Evolutionary conservation across 169 alveolate genomes (phyloP).

Genomic region (Ichthyophthirius multifiliis): DNA sequence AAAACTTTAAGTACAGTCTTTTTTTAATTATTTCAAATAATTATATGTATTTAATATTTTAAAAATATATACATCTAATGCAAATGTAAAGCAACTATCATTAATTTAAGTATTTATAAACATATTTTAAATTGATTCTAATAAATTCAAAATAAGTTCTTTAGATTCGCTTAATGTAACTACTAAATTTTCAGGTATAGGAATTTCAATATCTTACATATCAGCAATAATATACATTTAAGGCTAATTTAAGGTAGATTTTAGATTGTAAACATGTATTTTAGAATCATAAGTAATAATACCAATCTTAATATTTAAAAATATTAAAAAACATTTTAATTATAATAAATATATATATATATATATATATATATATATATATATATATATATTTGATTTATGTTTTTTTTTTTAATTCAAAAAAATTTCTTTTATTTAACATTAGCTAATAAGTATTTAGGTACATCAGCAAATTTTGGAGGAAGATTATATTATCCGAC

Average conservation of each 20-base stretch:
- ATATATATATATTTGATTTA: no score
- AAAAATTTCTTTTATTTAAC: no score
- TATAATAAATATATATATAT: background rate
- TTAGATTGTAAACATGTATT: conserved; percentile 70
- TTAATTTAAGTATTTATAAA: conserved; percentile 17
- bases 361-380: no score
- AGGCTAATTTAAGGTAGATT: conserved; percentile 55
- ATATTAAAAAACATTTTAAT: background rate
- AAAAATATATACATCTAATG: conserved; percentile 12
- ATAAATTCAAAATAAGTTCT: conserved; percentile 26
- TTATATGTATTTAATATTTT: background rate
- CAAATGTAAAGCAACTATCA: conserved; percentile 9
- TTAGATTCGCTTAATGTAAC: conserved; percentile 41
- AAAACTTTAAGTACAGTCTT: conserved; percentile 16
- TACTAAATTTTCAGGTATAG: conserved; percentile 49
- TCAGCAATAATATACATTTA: conserved; percentile 59
- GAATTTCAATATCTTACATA: conserved; percentile 29
- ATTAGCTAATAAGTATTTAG: background rate
- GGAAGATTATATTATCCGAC: background rate
- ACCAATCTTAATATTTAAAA: conserved; percentile 3
- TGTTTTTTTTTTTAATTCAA: no score
- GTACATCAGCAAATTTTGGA: conserved; percentile 1
- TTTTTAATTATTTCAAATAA: background rate
- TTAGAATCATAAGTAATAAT: conserved; percentile 70
- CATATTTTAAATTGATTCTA: conserved; percentile 41